Evolutionary conservation across 2,329 filamentous ascomycete species (phyloP).

Genomic region (Fusarium sp.): DNA sequence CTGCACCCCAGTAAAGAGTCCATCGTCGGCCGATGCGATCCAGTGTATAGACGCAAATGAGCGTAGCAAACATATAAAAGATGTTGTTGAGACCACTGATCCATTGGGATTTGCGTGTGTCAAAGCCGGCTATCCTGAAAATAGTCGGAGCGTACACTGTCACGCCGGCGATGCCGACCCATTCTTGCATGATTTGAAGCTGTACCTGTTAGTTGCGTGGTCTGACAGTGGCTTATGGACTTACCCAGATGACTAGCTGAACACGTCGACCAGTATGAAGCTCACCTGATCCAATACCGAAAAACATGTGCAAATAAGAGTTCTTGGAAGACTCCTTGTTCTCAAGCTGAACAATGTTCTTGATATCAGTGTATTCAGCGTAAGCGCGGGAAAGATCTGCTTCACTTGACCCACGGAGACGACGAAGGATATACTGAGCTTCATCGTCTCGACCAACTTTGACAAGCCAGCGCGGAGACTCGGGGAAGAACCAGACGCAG

Average conservation of each 20-base stretch:
- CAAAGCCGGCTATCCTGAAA: slow-evolving; percentile 74
- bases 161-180: slow-evolving; percentile 69
- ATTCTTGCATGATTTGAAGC: slow-evolving; percentile 36
- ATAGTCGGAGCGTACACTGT: slow-evolving; percentile 68
- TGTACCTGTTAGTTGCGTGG: fast-evolving
- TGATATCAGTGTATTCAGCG: slow-evolving; percentile 74
- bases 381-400: slow-evolving; percentile 64
- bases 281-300: slow-evolving; percentile 71
- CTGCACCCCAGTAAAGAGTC: slow-evolving; percentile 75
- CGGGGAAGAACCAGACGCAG: slow-evolving; percentile 73
- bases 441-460: slow-evolving; percentile 74
- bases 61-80: slow-evolving; percentile 68
- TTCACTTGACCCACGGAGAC: slow-evolving; percentile 68
- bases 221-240: fast-evolving
- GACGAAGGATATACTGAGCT: slow-evolving; percentile 70
- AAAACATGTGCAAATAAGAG: slow-evolving; percentile 72
- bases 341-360: slow-evolving; percentile 58
- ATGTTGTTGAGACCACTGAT: slow-evolving; percentile 65
- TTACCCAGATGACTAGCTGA: slow-evolving; percentile 74
- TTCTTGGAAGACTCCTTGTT: slow-evolving; percentile 67
- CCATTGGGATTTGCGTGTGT: slow-evolving; percentile 68
- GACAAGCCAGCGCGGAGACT: slow-evolving; percentile 73
- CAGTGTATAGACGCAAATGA: slow-evolving; percentile 75
- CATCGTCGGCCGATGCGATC: slow-evolving; percentile 74
- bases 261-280: slow-evolving; percentile 74